A percentile compares a stretch with the other conserved stretches of the same genome.
These are phyloP conservation scores for Pythium plurisporium DNA, from an alignment of 352 stramenopile genomes.

Conservation along the genomic window DNA sequence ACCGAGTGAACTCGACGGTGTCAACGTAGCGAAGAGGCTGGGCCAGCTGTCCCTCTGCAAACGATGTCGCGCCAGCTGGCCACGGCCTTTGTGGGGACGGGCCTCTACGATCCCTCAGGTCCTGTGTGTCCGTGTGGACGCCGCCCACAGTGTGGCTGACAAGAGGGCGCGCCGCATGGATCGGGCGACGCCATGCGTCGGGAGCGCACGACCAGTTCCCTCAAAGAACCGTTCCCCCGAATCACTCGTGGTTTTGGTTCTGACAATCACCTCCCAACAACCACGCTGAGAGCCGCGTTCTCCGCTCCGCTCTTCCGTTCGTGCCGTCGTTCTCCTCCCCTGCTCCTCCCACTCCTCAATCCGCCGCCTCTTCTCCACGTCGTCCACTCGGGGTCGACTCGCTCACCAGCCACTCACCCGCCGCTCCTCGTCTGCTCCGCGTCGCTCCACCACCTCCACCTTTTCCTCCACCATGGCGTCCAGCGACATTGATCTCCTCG, in stretches of 20 bases:
- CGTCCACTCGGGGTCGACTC: neutral
- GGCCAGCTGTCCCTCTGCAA: neutral
- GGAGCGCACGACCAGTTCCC: neutral
- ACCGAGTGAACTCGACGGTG: neutral
- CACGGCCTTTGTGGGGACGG: neutral
- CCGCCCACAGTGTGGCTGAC: too few species aligned
- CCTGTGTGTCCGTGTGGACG: neutral
- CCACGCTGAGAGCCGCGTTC: neutral
- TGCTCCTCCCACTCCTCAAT: conserved; percentile 9
- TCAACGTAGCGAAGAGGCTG: neutral
- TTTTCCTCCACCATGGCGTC: conserved; percentile 6
- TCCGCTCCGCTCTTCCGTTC: neutral
- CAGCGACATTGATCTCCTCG: conserved; percentile 20
- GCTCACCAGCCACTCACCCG: neutral
- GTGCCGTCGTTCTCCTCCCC: neutral
- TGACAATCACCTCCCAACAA: neutral
- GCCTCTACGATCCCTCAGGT: too few species aligned
- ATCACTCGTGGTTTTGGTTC: neutral
- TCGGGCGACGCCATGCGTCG: neutral
- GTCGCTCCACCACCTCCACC: neutral
- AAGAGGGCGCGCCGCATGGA: conserved; percentile 4
- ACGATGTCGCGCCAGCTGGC: neutral
- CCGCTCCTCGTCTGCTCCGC: neutral
- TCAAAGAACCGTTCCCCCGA: neutral
- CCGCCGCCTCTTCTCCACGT: conserved; percentile 13